phyloP scores from a whole-genome alignment of 768 basidiomycete species.

The Xerocomellus intermedius region DNA sequence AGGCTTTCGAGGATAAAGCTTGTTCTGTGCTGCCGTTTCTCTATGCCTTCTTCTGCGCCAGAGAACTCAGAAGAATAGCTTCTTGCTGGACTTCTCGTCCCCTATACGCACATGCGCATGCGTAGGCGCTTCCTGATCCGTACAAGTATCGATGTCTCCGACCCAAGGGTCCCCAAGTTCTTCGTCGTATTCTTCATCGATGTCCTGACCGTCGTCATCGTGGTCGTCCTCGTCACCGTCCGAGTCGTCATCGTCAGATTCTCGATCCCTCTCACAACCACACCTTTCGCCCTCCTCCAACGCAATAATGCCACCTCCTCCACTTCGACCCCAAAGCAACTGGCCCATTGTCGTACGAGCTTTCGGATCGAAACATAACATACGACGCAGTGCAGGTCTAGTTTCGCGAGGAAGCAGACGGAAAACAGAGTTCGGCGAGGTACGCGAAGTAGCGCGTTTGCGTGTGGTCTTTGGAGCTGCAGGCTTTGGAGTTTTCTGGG shows the following conservation, averaged over 20 bases:
- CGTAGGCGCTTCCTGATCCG: slow-evolving; percentile 42
- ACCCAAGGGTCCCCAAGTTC: slow-evolving; percentile 91
- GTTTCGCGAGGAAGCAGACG: slow-evolving; percentile 92
- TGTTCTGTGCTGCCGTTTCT: not conserved
- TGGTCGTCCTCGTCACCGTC: slow-evolving; percentile 45
- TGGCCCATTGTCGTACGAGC: slow-evolving; percentile 92
- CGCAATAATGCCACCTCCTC: slow-evolving; percentile 64
- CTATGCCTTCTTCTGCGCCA: not conserved
- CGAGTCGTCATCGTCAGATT: slow-evolving; percentile 25
- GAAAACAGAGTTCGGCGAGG: slow-evolving; percentile 82
- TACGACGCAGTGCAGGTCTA: slow-evolving; percentile 83
- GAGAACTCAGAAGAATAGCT: slow-evolving; percentile 61
- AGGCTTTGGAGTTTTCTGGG: slow-evolving; percentile 37
- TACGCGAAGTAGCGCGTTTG: slow-evolving; percentile 22
- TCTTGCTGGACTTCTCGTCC: slow-evolving; percentile 73
- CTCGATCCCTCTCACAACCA: slow-evolving; percentile 53
- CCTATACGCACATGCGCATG: slow-evolving; percentile 77
- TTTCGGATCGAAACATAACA: slow-evolving; percentile 89
- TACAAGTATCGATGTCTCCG: slow-evolving; percentile 68
- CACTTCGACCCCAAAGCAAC: slow-evolving; percentile 78
- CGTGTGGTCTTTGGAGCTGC: slow-evolving; percentile 41
- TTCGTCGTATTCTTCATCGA: slow-evolving; percentile 50
- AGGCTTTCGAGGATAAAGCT: slow-evolving; percentile 7
- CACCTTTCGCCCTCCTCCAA: slow-evolving; percentile 46
- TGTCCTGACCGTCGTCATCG: slow-evolving; percentile 28